A percentile compares a stretch with the other conserved stretches of the same genome.
phyloP scores from a whole-genome alignment of 1,139 yeast genomes.

The Yamadazyma oceani region DNA sequence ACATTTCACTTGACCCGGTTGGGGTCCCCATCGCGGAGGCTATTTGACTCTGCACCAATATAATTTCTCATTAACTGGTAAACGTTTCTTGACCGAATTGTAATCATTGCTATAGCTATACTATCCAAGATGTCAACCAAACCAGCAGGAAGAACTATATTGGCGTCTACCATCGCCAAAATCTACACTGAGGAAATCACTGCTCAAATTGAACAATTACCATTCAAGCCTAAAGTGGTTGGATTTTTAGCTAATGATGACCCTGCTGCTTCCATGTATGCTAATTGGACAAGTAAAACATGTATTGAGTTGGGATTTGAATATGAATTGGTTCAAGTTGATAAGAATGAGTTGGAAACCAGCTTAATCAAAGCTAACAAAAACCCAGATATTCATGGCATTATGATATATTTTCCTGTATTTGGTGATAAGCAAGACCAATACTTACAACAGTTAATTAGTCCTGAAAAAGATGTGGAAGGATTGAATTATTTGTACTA shows the following conservation, averaged over 20 bases:
- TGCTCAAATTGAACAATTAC: slow-evolving; percentile 52
- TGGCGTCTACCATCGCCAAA: slow-evolving; percentile 87
- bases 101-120: no score
- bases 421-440: slow-evolving; percentile 95
- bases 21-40: background rate
- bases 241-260: slow-evolving; percentile 91
- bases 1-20: background rate
- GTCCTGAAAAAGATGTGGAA: slow-evolving; percentile 89
- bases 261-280: slow-evolving; percentile 95
- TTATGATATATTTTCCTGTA: slow-evolving; percentile 98
- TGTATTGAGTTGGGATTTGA: slow-evolving; percentile 81
- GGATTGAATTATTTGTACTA: slow-evolving; percentile 89
- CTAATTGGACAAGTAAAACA: slow-evolving; percentile 94
- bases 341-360: slow-evolving; percentile 82
- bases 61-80: background rate
- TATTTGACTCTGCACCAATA: slow-evolving; percentile 4
- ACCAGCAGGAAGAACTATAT: slow-evolving; percentile 73
- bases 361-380: slow-evolving; percentile 78
- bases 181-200: slow-evolving; percentile 72
- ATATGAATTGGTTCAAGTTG: slow-evolving; percentile 72
- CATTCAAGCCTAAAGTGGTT: slow-evolving; percentile 68
- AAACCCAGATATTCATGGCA: slow-evolving; percentile 79
- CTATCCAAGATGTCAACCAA: slow-evolving; percentile 18
- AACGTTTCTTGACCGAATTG: background rate
- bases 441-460: slow-evolving; percentile 87